A percentile compares a stretch with the other conserved stretches of the same genome.
Conservation (phyloP, 352 stramenopile species). For the Pythium chondricola region DNA sequence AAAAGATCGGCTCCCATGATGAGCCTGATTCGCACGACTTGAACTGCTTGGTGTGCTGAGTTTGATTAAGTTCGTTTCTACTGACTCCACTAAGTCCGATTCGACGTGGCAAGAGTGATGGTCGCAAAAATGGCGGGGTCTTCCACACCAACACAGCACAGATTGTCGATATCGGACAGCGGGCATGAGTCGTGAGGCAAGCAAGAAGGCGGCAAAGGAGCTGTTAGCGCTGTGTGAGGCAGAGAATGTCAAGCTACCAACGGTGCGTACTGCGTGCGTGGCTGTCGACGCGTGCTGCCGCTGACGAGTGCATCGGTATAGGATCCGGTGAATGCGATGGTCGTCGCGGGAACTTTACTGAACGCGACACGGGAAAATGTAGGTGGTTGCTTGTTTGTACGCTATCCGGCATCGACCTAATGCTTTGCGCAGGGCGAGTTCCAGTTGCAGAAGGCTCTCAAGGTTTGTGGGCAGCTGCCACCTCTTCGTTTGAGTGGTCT, state of each 20-base stretch:
- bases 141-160: too few relatives aligned
- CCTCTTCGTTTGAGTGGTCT: neutral
- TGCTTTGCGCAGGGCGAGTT: constrained; percentile 46
- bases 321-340: constrained; percentile 72
- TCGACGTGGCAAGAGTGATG: too few relatives aligned
- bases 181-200: constrained; percentile 38
- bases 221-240: constrained; percentile 73
- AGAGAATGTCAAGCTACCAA: constrained; percentile 74
- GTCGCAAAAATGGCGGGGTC: too few relatives aligned
- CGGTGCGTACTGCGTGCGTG: constrained; percentile 24
- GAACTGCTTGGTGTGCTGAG: too few relatives aligned
- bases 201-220: constrained; percentile 70
- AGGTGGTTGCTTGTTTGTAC: constrained; percentile 4
- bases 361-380: constrained; percentile 79
- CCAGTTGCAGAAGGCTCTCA: constrained; percentile 58
- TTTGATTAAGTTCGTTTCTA: too few relatives aligned
- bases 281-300: neutral
- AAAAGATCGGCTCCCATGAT: too few relatives aligned
- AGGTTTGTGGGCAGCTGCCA: too few relatives aligned
- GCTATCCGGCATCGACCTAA: neutral
- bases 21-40: too few relatives aligned
- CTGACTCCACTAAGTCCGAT: too few relatives aligned
- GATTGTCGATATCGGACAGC: too few relatives aligned
- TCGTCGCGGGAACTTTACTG: constrained; percentile 79
- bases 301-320: too few relatives aligned